A percentile compares a stretch with the other conserved stretches of the same genome.
Evolutionary conservation across 2,329 filamentous ascomycete species (phyloP).

Genomic region (Cordyceps javanica): DNA sequence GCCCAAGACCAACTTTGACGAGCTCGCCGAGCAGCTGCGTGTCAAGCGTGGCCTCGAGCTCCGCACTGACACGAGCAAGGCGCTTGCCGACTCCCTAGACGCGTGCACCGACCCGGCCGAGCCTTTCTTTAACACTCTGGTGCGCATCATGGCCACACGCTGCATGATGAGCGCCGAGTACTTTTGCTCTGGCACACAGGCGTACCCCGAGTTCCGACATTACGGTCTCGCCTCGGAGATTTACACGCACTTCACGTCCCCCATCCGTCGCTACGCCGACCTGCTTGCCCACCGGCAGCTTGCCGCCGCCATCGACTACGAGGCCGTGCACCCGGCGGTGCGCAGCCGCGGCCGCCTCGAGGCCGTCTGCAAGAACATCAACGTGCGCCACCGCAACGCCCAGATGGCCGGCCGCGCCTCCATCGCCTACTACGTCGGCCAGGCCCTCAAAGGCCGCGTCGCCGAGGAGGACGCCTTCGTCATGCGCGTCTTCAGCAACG

Average conservation of each 20-base stretch:
- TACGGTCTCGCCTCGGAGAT: slow-evolving; percentile 95
- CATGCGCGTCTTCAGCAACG: slow-evolving; percentile 96
- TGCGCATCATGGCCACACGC: slow-evolving; percentile 93
- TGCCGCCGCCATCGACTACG: slow-evolving; percentile 91
- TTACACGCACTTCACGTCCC: slow-evolving; percentile 97
- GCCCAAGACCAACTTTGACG: slow-evolving; percentile 94
- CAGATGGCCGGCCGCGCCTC: slow-evolving; percentile 91
- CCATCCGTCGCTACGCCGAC: slow-evolving; percentile 96
- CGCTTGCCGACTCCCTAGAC: slow-evolving; percentile 90
- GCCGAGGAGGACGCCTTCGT: slow-evolving; percentile 88
- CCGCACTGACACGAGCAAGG: slow-evolving; percentile 77
- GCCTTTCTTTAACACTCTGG: slow-evolving; percentile 96
- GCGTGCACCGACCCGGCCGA: slow-evolving; percentile 70
- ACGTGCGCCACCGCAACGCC: slow-evolving; percentile 92
- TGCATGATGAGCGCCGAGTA: slow-evolving; percentile 99
- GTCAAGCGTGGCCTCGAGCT: slow-evolving; percentile 79
- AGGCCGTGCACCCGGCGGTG: slow-evolving; percentile 72
- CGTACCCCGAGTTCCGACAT: slow-evolving; percentile 91
- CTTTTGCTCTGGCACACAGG: slow-evolving; percentile 89
- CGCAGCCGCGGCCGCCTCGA: slow-evolving; percentile 81
- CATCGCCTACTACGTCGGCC: slow-evolving; percentile 96
- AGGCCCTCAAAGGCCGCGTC: slow-evolving; percentile 74
- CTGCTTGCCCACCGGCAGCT: slow-evolving; percentile 90
- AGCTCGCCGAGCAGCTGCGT: slow-evolving; percentile 83
- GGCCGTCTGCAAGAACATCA: slow-evolving; percentile 96